phyloP scores from a whole-genome alignment of 208 protist species.

The Acanthamoeba triangularis region DNA sequence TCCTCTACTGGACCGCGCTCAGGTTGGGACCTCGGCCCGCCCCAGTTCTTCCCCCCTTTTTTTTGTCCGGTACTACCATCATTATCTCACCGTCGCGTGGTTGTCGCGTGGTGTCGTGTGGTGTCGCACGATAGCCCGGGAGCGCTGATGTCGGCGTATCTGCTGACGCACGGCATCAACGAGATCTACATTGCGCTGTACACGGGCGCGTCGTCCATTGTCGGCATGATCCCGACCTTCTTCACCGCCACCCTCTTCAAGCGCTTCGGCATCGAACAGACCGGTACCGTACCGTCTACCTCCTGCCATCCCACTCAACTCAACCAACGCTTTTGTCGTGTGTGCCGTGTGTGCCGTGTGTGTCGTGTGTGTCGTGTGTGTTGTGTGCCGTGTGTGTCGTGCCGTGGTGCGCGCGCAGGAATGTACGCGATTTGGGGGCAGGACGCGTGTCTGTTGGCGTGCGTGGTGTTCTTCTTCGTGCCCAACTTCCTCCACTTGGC shows the following conservation, averaged over 20 bases:
- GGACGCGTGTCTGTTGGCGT: slow-evolving; percentile 4
- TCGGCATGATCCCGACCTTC: slow-evolving; percentile 66
- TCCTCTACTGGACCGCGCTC: slow-evolving; percentile 63
- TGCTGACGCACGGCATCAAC: slow-evolving; percentile 59
- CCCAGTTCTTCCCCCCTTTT: neutral
- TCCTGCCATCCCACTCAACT: neutral
- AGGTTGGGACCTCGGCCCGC: too few species aligned
- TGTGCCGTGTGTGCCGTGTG: neutral
- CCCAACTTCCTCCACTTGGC: slow-evolving; percentile 20
- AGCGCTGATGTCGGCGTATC: slow-evolving; percentile 54
- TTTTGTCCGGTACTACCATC: neutral
- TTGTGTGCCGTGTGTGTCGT: neutral
- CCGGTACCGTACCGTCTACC: neutral
- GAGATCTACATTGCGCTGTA: slow-evolving; percentile 46
- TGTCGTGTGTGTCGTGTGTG: neutral
- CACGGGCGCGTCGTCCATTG: neutral
- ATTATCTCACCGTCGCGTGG: neutral
- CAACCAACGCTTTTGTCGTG: neutral
- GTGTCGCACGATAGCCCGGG: neutral
- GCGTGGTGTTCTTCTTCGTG: slow-evolving; percentile 52
- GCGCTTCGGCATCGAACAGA: slow-evolving; percentile 35
- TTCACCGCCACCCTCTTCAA: slow-evolving; percentile 53
- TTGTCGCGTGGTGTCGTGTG: neutral
- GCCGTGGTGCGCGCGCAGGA: neutral
- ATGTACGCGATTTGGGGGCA: slow-evolving; percentile 55